These are phyloP conservation scores for Phaeomoniella chlamydospora DNA, from an alignment of 2,329 filamentous ascomycete genomes.

Conservation along the genomic window DNA sequence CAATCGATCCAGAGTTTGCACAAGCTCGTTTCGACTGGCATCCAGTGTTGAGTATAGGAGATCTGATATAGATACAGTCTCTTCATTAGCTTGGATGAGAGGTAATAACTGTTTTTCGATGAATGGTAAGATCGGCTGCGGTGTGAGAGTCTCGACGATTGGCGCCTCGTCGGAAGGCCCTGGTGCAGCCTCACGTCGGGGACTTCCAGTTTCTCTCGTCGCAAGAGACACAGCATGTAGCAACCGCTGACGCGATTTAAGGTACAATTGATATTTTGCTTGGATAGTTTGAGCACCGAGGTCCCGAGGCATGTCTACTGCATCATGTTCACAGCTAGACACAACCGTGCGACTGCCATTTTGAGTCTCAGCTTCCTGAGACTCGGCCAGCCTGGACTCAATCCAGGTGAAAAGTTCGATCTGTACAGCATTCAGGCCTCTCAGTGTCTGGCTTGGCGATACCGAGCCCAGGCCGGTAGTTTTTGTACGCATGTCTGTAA, in stretches of 20 bases:
- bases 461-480: conserved; percentile 8
- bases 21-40: conserved; percentile 2
- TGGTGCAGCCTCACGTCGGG: neutral
- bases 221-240: conserved; percentile 20
- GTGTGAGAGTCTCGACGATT: neutral
- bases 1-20: conserved; percentile 8
- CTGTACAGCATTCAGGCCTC: conserved; percentile 25
- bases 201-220: conserved; percentile 14
- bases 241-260: conserved; percentile 19
- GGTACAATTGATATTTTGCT: conserved; percentile 20
- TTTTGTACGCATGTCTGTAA: conserved; percentile 12
- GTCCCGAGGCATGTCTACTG: conserved; percentile 12
- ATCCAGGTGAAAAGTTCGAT: conserved; percentile 37
- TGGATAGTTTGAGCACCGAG: conserved; percentile 16
- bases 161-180: conserved; percentile 3
- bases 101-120: neutral
- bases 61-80: neutral
- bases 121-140: neutral
- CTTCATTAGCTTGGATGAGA: neutral
- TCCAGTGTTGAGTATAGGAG: conserved; percentile 2
- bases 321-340: conserved; percentile 15
- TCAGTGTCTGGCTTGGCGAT: conserved; percentile 4
- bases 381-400: conserved; percentile 29
- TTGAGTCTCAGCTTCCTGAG: conserved; percentile 15
- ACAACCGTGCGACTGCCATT: conserved; percentile 6